Evolutionary conservation across 306 rosid species (phyloP), one percentile per base, ranked within the genome.

Genomic region (Potentilla sterilis): DNA sequence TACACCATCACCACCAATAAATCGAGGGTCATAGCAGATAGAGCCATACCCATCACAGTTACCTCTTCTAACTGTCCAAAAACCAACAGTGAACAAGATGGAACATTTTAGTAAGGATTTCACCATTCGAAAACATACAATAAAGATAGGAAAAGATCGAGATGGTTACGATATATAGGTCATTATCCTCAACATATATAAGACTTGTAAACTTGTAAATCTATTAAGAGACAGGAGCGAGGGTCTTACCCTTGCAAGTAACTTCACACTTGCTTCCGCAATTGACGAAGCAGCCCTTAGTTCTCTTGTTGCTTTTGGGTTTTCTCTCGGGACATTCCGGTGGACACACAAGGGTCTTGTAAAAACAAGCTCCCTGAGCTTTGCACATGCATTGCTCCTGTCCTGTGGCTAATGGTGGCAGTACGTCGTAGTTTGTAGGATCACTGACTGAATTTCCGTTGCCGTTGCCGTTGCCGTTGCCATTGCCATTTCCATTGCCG

Each of bases 11-110:
- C 94, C 97, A 8, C 94, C 97, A 47, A 91, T 87, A 22, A 91
- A 87, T 24, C 94, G 85, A 55, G 97, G 97, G 81, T 91, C 97
- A 35, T 91, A 91, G 62, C 95, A 91, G 52, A 91, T 85, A 32
- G 94, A 77, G 34, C 94, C 94, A 34, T 84, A 91, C 0, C 97
- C 97, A 59, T 89, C 73, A 66, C 97, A 91, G 66, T 87, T 91
- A 40, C 88, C 55, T 71, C 32, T 91, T 40, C 92, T 89, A 67
- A 21, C 97, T 89, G 87, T 42, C 10, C 9, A 42, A 28, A 28
- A 28, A 28, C 28, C 28, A 28, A 42, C 12, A 42, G 13, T 44
- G 4, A 44, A 44, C 48, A 44, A 11, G 13, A 44, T 10, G 9
- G 46, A 42, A 0, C 46, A 5, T 40, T 40, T 40, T 40, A 40